These are phyloP conservation scores for Psilocybe subaeruginosa DNA, from an alignment of 768 basidiomycete genomes.

Conservation along the genomic window DNA sequence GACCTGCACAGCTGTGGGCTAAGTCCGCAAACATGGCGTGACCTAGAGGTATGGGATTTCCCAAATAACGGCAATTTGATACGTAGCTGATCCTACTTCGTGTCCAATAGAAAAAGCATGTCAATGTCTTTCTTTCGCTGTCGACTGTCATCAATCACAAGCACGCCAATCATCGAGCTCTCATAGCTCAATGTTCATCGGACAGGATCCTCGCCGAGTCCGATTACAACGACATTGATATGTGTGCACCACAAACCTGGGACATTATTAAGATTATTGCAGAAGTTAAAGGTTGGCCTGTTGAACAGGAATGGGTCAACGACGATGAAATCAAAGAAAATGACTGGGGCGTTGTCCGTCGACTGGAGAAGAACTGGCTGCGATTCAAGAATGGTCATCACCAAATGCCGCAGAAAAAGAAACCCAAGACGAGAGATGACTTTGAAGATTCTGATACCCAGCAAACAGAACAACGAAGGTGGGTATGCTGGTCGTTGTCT, in stretches of 20 bases:
- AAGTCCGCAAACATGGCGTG: conserved; percentile 73
- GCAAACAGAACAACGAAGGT: background rate
- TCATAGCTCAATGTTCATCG: conserved; percentile 67
- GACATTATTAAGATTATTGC: conserved; percentile 76
- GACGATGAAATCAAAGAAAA: conserved; percentile 33
- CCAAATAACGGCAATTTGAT: background rate
- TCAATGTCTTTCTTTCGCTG: conserved; percentile 85
- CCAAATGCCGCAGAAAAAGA: conserved; percentile 17
- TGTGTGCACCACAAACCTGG: conserved; percentile 68
- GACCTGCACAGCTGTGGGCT: conserved; percentile 92
- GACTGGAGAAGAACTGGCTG: conserved; percentile 74
- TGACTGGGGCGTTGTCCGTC: conserved; percentile 67
- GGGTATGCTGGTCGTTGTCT: background rate
- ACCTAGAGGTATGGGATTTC: conserved; percentile 63
- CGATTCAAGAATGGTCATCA: conserved; percentile 58
- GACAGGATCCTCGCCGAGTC: conserved; percentile 84
- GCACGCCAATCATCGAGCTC: conserved; percentile 59
- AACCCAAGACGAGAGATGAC: conserved; percentile 15
- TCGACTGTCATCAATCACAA: conserved; percentile 86
- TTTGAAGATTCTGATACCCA: conserved; percentile 17
- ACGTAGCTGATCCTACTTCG: background rate
- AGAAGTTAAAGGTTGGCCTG: conserved; percentile 72
- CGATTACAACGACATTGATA: conserved; percentile 73
- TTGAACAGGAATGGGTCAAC: conserved; percentile 65
- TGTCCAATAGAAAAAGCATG: conserved; percentile 57